Evolutionary conservation across 768 basidiomycete species (phyloP).

Genomic region (Cubamyces lactineus): DNA sequence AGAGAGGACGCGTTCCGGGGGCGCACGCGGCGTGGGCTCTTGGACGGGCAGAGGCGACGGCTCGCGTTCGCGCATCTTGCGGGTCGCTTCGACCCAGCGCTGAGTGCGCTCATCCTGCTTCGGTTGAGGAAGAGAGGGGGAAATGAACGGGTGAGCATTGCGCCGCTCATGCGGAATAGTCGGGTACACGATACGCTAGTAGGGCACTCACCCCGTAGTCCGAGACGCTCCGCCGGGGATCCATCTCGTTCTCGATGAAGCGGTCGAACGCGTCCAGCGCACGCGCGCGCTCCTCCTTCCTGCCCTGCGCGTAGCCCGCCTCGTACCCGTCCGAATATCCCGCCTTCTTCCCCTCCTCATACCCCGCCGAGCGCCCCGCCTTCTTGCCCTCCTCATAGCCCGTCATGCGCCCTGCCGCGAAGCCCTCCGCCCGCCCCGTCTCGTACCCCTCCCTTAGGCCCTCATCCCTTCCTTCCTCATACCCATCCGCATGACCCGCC

Average conservation of each 20-base stretch:
- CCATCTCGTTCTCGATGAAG: conserved; percentile 52
- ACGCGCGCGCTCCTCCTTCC: conserved; percentile 53
- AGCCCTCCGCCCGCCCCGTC: conserved; percentile 31
- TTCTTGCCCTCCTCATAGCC: conserved; percentile 41
- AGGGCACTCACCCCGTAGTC: conserved; percentile 21
- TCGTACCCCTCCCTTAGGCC: conserved; percentile 38
- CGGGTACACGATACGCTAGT: not conserved
- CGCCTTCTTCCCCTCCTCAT: conserved; percentile 39
- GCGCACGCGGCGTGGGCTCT: not conserved
- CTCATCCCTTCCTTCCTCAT: conserved; percentile 42
- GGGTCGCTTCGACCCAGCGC: conserved; percentile 27
- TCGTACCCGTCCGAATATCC: conserved; percentile 42
- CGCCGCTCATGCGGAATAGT: not conserved
- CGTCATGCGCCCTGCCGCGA: conserved; percentile 37
- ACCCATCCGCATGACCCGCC: conserved; percentile 51
- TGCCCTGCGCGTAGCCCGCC: conserved; percentile 43
- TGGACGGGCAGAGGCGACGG: conserved; percentile 14
- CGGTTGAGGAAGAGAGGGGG: not conserved
- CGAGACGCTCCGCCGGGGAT: conserved; percentile 23
- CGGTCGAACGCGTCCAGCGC: conserved; percentile 62
- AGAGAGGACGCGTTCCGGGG: not conserved
- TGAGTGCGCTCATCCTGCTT: conserved; percentile 25
- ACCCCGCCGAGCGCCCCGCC: conserved; percentile 41
- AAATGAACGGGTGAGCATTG: not conserved
- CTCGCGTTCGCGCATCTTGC: conserved; percentile 24